Percentiles rank a stretch among this genome's conserved stretches.
Conservation (phyloP, 164 flowering plant genomes). For the Sextonia rubra region DNA sequence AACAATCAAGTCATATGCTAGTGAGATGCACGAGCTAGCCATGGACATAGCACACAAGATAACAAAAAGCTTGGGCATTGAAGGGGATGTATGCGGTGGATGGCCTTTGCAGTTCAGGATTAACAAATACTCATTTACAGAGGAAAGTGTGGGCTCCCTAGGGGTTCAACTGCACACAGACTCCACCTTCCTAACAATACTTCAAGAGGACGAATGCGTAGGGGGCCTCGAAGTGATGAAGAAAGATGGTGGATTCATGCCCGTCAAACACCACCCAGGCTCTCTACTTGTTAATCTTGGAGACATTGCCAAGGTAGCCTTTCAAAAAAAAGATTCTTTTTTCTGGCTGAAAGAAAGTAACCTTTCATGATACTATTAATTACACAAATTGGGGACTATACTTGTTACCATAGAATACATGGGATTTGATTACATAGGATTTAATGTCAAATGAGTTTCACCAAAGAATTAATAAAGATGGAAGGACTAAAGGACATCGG, state of each 20-base stretch:
- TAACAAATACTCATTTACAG: conserved; percentile 68
- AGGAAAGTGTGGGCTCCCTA: conserved; percentile 43
- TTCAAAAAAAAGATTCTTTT: too few relatives aligned
- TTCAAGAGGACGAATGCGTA: conserved; percentile 68
- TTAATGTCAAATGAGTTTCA: too few relatives aligned
- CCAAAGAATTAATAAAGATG: too few relatives aligned
- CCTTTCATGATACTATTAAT: too few relatives aligned
- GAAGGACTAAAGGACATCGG: too few relatives aligned
- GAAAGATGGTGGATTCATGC: conserved; percentile 34
- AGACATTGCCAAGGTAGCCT: conserved; percentile 50
- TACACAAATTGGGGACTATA: too few relatives aligned
- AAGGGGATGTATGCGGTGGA: conserved; percentile 25
- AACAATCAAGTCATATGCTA: conserved; percentile 38
- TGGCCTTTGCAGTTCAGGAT: conserved; percentile 79
- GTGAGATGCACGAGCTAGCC: conserved; percentile 38
- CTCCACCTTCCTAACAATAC: conserved; percentile 70
- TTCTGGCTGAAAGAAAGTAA: too few relatives aligned
- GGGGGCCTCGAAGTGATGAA: conserved; percentile 78
- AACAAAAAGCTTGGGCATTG: conserved; percentile 43
- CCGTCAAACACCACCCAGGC: conserved; percentile 54
- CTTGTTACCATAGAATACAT: too few relatives aligned
- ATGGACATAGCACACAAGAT: conserved; percentile 41
- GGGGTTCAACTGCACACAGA: conserved; percentile 70
- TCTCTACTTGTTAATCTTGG: conserved; percentile 69
- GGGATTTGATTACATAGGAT: too few relatives aligned